A percentile compares a stretch with the other conserved stretches of the same genome.
These are phyloP conservation scores for Fusarium setosum DNA, from an alignment of 2,329 filamentous ascomycete genomes.

Conservation along the genomic window DNA sequence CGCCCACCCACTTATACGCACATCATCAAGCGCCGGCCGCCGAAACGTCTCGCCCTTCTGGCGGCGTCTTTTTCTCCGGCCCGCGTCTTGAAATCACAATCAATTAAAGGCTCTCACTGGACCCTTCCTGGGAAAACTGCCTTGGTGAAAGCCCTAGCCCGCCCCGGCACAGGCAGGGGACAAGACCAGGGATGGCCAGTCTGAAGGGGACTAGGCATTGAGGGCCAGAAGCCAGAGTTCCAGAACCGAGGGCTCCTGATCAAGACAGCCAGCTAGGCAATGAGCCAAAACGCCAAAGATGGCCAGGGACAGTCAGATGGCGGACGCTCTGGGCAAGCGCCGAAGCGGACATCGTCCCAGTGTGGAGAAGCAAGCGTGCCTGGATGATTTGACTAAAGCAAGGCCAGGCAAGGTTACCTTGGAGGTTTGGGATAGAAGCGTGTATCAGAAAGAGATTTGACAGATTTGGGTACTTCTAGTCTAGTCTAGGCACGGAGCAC, in stretches of 20 bases:
- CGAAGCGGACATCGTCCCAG: slow-evolving; percentile 38
- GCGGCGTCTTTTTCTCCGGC: slow-evolving; percentile 18
- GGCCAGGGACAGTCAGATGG: slow-evolving; percentile 29
- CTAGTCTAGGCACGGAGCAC: slow-evolving; percentile 18
- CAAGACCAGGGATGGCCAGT: slow-evolving; percentile 8
- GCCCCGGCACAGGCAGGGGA: slow-evolving; percentile 25
- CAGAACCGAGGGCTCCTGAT: slow-evolving; percentile 20
- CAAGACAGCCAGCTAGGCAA: slow-evolving; percentile 11
- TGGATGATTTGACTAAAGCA: slow-evolving; percentile 56
- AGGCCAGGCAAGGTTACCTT: slow-evolving; percentile 22
- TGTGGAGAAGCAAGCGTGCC: slow-evolving; percentile 56
- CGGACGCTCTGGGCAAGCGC: slow-evolving; percentile 34
- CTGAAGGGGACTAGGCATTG: slow-evolving; percentile 11
- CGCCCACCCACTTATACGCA: slow-evolving; percentile 41
- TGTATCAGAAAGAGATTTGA: slow-evolving; percentile 57
- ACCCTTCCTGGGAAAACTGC: neutral
- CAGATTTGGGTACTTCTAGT: slow-evolving; percentile 37
- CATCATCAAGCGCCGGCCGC: slow-evolving; percentile 43
- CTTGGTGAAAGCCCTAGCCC: slow-evolving; percentile 21
- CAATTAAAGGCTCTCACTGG: too few relatives aligned
- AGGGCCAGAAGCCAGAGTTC: slow-evolving; percentile 16
- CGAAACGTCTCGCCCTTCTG: slow-evolving; percentile 33
- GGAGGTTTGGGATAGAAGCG: slow-evolving; percentile 41
- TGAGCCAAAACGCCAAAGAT: slow-evolving; percentile 18
- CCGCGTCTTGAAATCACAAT: slow-evolving; percentile 23